Base-by-base conservation (phyloP, 2,329 filamentous ascomycete species). In the Beauveria brongniartii region DNA sequence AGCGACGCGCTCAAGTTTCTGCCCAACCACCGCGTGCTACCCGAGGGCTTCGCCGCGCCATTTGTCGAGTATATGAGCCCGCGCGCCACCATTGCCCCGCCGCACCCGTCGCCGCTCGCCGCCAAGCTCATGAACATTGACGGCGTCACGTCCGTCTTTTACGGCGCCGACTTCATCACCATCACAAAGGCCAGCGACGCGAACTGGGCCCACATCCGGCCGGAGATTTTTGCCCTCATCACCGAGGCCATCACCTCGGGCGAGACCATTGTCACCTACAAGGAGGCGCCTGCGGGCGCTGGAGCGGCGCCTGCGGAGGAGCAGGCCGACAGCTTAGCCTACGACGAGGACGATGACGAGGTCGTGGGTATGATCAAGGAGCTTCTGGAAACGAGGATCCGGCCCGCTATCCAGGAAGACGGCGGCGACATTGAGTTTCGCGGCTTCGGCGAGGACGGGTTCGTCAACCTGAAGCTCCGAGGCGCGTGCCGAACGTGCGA, bases 341-440 rank as follows among this genome's bases (percentile, higher is more conserved):
- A 93, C 73, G 87, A 93, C 68, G 92, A 96, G 71, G 88, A 95
- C 64, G 94, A 99, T 72, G 88, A 87, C 66, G 94, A 99, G 75
- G 91, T 97, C 12, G 89, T 99, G 9, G 89, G 91, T 62, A 97
- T 97, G 94, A 97, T 99, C 77, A 96, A 97, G 78, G 94, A 99
- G 77, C 79, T 99, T 37, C 80, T 99, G 41, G 94, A 99, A 75
- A 99, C 94, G 28, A 83, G 94, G 64, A 96, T 99, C 70, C 83
- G 94, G 48, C 94, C 94, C 0, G 90, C 93, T 1, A 99, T 99
- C 64, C 94, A 97, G 74, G 94, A 97, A 73, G 94, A 99, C 67
- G 94, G 94, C 53, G 94, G 94, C 51, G 94, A 99, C 72, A 97
- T 99, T 69, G 94, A 99, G 73, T 95, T 93, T 73, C 82, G 90